Evolutionary conservation across 163 green algal genomes (phyloP), one percentile per base, ranked within the genome.

Genomic region (Trebouxia gelatinosa): DNA sequence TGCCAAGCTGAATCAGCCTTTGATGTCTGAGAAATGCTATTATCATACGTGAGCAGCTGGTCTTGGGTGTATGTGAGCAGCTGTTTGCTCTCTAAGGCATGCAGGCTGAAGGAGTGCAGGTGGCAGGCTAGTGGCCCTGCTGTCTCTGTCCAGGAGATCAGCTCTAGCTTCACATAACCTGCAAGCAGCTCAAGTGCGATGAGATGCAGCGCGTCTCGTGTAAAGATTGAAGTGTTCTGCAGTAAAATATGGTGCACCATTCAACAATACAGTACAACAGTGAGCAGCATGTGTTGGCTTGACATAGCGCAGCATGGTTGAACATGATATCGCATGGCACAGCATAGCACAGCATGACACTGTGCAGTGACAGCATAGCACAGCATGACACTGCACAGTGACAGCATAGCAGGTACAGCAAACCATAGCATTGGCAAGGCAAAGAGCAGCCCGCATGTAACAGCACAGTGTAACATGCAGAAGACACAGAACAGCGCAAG

Each of bases 341-440:
- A 54, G 43, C 43, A 54, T 13, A 54, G 43, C 43, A 34, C 58
- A 67, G 58, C 58, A 7, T 13, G 7, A 21, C n/a, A 34, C 58
- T 32, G 58, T 21, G 17, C 28, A 43, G 16, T 9, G 23, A 58
- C 37, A 16, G 5, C 34, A 28, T 28, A 29, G 4, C 26, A 3
- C 26, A 74, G 23, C 43, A 77, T 57, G 46, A 34, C 35, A 37
- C 50, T 54, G 64, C 64, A 0, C 50, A 72, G 37, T 72, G 64
- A n/a, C 64, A 54, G 64, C 50, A 37, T 37, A 50, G 64, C 64
- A 34, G 50, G 64, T n/a, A 72, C 70, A 65, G 29, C 70, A 66
- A 31, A 77, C 9, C 70, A 65, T n/a, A n/a, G n/a, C n/a, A n/a
- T n/a, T n/a, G n/a, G n/a, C n/a, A n/a, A n/a, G n/a, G n/a, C n/a